These are phyloP conservation scores for Macrocybe gigantea DNA, from an alignment of 768 basidiomycete genomes.

Conservation along the genomic window DNA sequence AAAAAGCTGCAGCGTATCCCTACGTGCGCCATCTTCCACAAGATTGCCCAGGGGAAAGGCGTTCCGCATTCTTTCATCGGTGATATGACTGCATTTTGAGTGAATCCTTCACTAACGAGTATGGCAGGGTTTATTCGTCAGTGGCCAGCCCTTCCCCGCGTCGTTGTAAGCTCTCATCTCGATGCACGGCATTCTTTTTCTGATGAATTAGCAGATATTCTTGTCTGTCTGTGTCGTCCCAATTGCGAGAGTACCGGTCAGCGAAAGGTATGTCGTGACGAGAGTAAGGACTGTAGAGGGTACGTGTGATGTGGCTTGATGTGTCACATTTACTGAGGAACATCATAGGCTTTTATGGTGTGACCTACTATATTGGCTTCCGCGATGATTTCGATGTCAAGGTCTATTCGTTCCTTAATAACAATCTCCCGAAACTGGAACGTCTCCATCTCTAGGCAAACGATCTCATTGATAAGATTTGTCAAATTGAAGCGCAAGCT, in stretches of 20 bases:
- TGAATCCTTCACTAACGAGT: neutral
- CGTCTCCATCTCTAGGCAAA: slow-evolving; percentile 19
- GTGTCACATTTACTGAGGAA: neutral
- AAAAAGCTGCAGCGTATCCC: slow-evolving; percentile 34
- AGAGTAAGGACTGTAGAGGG: slow-evolving; percentile 56
- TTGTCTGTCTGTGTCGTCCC: slow-evolving; percentile 51
- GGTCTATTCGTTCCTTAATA: slow-evolving; percentile 13
- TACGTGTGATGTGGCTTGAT: slow-evolving; percentile 8
- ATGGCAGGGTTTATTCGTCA: slow-evolving; percentile 48
- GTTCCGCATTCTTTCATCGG: slow-evolving; percentile 61
- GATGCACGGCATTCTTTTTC: neutral
- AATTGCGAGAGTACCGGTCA: slow-evolving; percentile 37
- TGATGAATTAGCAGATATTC: slow-evolving; percentile 40
- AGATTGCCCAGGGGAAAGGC: slow-evolving; percentile 44
- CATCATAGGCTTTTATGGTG: slow-evolving; percentile 49
- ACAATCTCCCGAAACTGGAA: neutral
- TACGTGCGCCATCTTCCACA: slow-evolving; percentile 54
- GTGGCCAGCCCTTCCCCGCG: slow-evolving; percentile 63
- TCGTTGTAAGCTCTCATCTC: slow-evolving; percentile 39
- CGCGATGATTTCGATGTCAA: slow-evolving; percentile 52
- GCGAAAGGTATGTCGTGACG: slow-evolving; percentile 49
- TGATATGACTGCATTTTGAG: slow-evolving; percentile 6
- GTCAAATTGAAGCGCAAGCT: slow-evolving; percentile 36
- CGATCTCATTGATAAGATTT: slow-evolving; percentile 47
- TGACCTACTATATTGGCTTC: slow-evolving; percentile 56